These are phyloP conservation scores for Verticillium klebahnii DNA, from an alignment of 2,329 filamentous ascomycete genomes.

Conservation along the genomic window DNA sequence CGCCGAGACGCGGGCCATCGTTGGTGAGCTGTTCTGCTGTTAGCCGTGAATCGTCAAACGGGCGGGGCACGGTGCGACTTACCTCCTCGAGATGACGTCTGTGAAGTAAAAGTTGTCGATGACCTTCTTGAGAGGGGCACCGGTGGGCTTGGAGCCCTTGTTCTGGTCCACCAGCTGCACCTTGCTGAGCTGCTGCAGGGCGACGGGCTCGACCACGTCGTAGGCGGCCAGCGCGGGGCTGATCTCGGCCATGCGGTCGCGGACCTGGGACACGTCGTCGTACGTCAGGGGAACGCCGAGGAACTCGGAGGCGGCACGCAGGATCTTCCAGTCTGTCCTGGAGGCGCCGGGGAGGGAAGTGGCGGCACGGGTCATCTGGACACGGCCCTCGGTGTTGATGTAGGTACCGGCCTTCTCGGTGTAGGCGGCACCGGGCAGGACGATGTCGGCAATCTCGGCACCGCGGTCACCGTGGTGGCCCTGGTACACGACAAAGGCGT, in stretches of 20 bases:
- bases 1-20: constrained; percentile 95
- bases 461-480: constrained; percentile 95
- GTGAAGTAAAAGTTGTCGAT: constrained; percentile 99
- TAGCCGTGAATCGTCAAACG: constrained; percentile 3
- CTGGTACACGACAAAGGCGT: constrained; percentile 96
- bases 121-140: constrained; percentile 72
- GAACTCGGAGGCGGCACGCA: constrained; percentile 89
- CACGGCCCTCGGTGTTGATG: constrained; percentile 95
- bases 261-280: constrained; percentile 82
- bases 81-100: constrained; percentile 94
- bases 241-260: constrained; percentile 93
- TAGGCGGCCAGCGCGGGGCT: constrained; percentile 85
- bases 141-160: constrained; percentile 73
- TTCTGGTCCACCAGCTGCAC: constrained; percentile 95
- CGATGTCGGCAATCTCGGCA: constrained; percentile 86
- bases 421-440: constrained; percentile 92
- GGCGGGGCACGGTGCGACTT: constrained; percentile 28
- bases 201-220: constrained; percentile 81
- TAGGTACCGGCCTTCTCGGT: constrained; percentile 96
- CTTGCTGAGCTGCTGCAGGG: constrained; percentile 74
- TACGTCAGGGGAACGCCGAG: constrained; percentile 83
- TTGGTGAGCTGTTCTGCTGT: constrained; percentile 68
- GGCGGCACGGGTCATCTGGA: constrained; percentile 88
- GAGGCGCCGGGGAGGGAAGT: constrained; percentile 85
- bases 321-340: constrained; percentile 98